These are phyloP conservation scores for Fagopyrum esculentum DNA, from an alignment of 148 eudicot species.

Conservation along the genomic window DNA sequence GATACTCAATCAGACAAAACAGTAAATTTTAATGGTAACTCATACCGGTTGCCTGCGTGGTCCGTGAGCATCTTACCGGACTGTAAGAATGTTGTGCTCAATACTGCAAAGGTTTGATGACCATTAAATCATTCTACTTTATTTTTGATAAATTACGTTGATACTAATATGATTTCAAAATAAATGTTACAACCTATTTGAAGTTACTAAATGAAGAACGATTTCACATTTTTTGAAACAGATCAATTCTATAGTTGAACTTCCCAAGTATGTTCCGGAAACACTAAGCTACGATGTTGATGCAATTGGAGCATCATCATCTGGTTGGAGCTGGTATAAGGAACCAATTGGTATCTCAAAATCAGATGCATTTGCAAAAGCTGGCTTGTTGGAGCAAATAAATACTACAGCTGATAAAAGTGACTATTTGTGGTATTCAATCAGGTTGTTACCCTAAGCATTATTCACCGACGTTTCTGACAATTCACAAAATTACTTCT, in stretches of 20 bases:
- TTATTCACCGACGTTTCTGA: neutral
- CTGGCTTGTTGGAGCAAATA: constrained; percentile 73
- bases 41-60: constrained; percentile 86
- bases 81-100: constrained; percentile 85
- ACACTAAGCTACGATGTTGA: constrained; percentile 29
- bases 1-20: constrained; percentile 63
- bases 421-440: constrained; percentile 94
- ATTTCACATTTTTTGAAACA: constrained; percentile 22
- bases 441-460: constrained; percentile 37
- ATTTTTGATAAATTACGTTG: too few relatives aligned
- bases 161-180: neutral
- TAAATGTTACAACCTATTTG: neutral
- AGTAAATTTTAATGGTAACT: constrained; percentile 67
- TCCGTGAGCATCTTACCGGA: constrained; percentile 99
- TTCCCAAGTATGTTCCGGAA: constrained; percentile 41
- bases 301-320: constrained; percentile 38
- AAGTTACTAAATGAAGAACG: too few relatives aligned
- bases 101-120: constrained; percentile 78
- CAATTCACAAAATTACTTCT: neutral
- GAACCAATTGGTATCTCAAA: constrained; percentile 91
- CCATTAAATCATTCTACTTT: neutral
- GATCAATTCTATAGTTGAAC: constrained; percentile 64
- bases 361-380: constrained; percentile 41
- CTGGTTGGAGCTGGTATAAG: constrained; percentile 71
- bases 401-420: constrained; percentile 87